Evolutionary conservation across 139 green algal species (phyloP).

Genomic region (Haematococcus sp.): DNA sequence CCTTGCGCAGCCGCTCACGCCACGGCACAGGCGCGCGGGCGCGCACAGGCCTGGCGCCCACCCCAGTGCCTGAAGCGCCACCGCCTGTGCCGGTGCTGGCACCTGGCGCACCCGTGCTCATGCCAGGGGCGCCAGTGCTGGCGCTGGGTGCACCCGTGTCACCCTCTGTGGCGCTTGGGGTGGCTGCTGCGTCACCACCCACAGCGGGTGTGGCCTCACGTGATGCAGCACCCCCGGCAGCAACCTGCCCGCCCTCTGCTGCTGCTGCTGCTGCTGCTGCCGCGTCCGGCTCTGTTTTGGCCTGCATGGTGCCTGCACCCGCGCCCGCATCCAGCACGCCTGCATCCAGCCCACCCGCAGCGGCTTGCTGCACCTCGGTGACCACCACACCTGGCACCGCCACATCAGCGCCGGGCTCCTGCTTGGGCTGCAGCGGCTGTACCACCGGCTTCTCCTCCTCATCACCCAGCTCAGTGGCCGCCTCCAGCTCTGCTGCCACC

Average conservation of each 20-base stretch:
- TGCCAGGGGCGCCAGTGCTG: neutral
- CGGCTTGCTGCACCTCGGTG: too few relatives aligned
- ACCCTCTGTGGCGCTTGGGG: neutral
- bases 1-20: slow-evolving; percentile 39
- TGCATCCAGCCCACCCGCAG: too few relatives aligned
- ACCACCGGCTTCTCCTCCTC: too few relatives aligned
- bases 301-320: neutral
- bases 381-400: too few relatives aligned
- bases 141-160: neutral
- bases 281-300: neutral
- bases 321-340: neutral
- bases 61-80: neutral
- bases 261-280: too few relatives aligned
- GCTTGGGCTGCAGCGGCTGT: neutral
- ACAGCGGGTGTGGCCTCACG: neutral
- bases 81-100: neutral
- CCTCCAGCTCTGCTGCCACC: too few relatives aligned
- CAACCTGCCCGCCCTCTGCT: slow-evolving; percentile 5
- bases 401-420: neutral
- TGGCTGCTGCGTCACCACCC: neutral
- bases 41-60: slow-evolving; percentile 10
- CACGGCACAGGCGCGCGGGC: slow-evolving; percentile 33
- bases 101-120: neutral
- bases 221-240: neutral
- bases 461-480: too few relatives aligned